A percentile compares a stretch with the other conserved stretches of the same genome.
These are phyloP conservation scores for Astrothelium macrocarpum DNA, from an alignment of 495 filamentous ascomycete genomes.

Conservation along the genomic window DNA sequence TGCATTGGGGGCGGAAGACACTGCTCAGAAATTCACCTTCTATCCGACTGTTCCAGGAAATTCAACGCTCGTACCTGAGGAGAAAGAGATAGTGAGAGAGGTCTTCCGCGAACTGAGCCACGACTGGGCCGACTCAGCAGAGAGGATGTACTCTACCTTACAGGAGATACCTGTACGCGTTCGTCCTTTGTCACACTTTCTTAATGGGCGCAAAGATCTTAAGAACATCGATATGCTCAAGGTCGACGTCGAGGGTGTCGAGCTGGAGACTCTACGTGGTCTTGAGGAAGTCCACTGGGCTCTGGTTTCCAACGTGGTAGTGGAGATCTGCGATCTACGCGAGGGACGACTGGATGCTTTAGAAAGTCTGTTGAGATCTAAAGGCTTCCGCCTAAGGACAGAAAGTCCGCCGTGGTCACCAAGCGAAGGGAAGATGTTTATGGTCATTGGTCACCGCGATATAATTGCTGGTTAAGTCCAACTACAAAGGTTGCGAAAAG, in stretches of 20 bases:
- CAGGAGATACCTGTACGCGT: slow-evolving; percentile 12
- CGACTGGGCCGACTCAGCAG: slow-evolving; percentile 9
- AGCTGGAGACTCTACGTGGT: slow-evolving; percentile 18
- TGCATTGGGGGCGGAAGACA: slow-evolving; percentile 11
- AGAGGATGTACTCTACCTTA: slow-evolving; percentile 12
- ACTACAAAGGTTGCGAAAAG: background rate
- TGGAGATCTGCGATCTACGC: slow-evolving; percentile 14
- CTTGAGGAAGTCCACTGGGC: slow-evolving; percentile 18
- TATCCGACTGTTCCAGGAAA: slow-evolving; percentile 17
- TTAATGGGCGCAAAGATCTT: slow-evolving; percentile 9
- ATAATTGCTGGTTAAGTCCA: background rate
- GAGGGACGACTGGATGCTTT: slow-evolving; percentile 15
- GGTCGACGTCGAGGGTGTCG: slow-evolving; percentile 19
- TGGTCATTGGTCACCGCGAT: slow-evolving; percentile 2
- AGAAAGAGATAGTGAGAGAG: slow-evolving; percentile 12
- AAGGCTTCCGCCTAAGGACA: slow-evolving; percentile 4
- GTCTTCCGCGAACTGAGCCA: slow-evolving; percentile 4
- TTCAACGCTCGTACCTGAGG: slow-evolving; percentile 9
- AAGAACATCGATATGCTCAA: slow-evolving; percentile 18
- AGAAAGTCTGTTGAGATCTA: slow-evolving; percentile 13
- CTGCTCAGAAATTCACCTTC: slow-evolving; percentile 19
- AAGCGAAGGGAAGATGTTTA: slow-evolving; percentile 5
- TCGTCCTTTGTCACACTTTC: slow-evolving; percentile 15
- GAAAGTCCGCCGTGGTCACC: slow-evolving; percentile 4
- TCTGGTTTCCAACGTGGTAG: slow-evolving; percentile 15